Evolutionary conservation across 495 filamentous ascomycete species (phyloP).

Genomic region (Daldinia concentrica): DNA sequence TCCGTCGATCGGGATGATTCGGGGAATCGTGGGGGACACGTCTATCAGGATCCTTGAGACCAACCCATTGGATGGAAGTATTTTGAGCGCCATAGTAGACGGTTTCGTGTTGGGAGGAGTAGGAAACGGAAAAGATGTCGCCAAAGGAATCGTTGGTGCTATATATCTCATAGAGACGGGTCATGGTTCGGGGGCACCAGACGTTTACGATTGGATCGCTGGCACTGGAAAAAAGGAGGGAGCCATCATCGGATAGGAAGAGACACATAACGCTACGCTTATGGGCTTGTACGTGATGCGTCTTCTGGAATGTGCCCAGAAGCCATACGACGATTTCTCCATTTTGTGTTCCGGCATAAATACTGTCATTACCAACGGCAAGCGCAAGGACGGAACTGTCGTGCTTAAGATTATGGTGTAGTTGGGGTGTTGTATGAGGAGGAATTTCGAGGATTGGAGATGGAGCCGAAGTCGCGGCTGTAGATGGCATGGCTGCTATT

Average conservation of each 20-base stretch:
- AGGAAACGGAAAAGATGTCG: slow-evolving; percentile 92
- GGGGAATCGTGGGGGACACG: slow-evolving; percentile 68
- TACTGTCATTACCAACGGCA: slow-evolving; percentile 66
- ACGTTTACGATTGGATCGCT: slow-evolving; percentile 95
- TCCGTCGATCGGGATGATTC: slow-evolving; percentile 80
- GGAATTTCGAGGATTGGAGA: slow-evolving; percentile 48
- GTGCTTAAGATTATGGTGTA: slow-evolving; percentile 75
- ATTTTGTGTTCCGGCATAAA: slow-evolving; percentile 91
- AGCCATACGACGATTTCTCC: slow-evolving; percentile 94
- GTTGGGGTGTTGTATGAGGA: slow-evolving; percentile 58
- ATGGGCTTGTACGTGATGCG: slow-evolving; percentile 81
- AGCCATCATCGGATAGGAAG: slow-evolving; percentile 75
- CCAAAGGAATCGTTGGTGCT: slow-evolving; percentile 89
- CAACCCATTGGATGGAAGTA: slow-evolving; percentile 82
- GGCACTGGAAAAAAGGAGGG: slow-evolving; percentile 88
- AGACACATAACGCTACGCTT: slow-evolving; percentile 89
- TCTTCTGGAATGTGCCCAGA: slow-evolving; percentile 82
- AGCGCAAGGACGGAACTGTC: slow-evolving; percentile 77
- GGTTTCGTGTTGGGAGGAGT: slow-evolving; percentile 78
- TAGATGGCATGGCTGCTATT: slow-evolving; percentile 30
- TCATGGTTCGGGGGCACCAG: slow-evolving; percentile 59
- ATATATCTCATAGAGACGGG: slow-evolving; percentile 84
- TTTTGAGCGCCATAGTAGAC: slow-evolving; percentile 95
- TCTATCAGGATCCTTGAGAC: slow-evolving; percentile 57
- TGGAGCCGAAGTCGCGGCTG: slow-evolving; percentile 37